Conservation (phyloP, 352 stramenopile species). For the Phytophthora cajani region DNA sequence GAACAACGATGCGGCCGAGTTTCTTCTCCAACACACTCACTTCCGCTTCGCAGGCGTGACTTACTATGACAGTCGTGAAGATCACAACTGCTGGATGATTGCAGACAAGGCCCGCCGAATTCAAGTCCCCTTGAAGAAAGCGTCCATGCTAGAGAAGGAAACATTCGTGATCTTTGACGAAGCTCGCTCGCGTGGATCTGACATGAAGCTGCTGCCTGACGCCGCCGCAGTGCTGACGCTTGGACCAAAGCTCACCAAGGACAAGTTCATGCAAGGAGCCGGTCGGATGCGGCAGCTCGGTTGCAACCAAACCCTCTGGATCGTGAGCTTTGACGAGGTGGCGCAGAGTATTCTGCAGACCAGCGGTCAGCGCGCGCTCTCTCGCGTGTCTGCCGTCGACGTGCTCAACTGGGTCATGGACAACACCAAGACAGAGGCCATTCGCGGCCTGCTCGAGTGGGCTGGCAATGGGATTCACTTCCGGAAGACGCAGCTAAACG, state of each 20-base stretch:
- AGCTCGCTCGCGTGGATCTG: slow-evolving; percentile 82
- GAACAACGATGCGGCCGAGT: slow-evolving; percentile 57
- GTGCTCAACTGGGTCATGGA: slow-evolving; percentile 90
- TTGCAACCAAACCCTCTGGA: slow-evolving; percentile 67
- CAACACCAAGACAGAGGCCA: slow-evolving; percentile 79
- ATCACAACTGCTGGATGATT: slow-evolving; percentile 80
- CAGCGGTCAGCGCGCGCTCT: slow-evolving; percentile 2
- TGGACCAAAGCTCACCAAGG: slow-evolving; percentile 87
- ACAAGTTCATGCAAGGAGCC: slow-evolving; percentile 94
- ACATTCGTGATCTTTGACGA: slow-evolving; percentile 94
- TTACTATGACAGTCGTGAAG: slow-evolving; percentile 74
- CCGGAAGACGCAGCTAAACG: slow-evolving; percentile 34
- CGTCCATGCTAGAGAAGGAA: slow-evolving; percentile 78
- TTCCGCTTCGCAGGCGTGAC: slow-evolving; percentile 70
- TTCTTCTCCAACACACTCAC: slow-evolving; percentile 39
- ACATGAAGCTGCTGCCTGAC: slow-evolving; percentile 86
- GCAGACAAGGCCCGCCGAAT: slow-evolving; percentile 60
- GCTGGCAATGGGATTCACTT: slow-evolving; percentile 80
- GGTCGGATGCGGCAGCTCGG: slow-evolving; percentile 87
- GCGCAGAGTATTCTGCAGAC: slow-evolving; percentile 48
- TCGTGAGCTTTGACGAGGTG: slow-evolving; percentile 78
- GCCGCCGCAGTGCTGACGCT: slow-evolving; percentile 85
- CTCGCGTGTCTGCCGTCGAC: slow-evolving; percentile 38
- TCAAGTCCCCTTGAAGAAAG: slow-evolving; percentile 58
- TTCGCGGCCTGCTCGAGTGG: slow-evolving; percentile 79